phyloP scores from a whole-genome alignment of 2,329 filamentous ascomycete genomes.

The Ascochyta fabae region DNA sequence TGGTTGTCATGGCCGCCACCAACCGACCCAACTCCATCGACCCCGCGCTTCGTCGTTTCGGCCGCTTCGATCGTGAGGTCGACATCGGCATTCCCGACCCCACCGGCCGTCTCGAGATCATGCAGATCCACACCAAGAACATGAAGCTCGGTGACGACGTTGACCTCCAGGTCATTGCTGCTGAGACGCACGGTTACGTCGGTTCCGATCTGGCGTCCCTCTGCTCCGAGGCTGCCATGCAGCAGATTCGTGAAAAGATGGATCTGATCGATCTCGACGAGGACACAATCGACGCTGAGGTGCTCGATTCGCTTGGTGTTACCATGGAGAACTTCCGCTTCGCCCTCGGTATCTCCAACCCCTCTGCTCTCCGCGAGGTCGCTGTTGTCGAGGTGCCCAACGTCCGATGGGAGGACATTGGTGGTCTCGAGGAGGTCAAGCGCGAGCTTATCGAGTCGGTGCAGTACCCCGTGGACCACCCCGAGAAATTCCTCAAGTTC shows the following conservation, averaged over 20 bases:
- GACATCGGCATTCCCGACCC: constrained; percentile 98
- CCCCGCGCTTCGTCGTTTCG: constrained; percentile 94
- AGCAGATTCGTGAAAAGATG: constrained; percentile 99
- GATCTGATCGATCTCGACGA: constrained; percentile 98
- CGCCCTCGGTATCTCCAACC: constrained; percentile 96
- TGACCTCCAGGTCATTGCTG: constrained; percentile 93
- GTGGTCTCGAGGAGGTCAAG: constrained; percentile 98
- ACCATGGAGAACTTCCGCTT: constrained; percentile 99
- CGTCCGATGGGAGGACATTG: constrained; percentile 99
- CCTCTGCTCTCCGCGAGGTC: constrained; percentile 96
- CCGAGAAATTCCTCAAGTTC: constrained; percentile 99
- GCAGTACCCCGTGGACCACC: constrained; percentile 98
- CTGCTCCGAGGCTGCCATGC: constrained; percentile 99
- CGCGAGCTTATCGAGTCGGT: constrained; percentile 98
- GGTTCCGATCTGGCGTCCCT: constrained; percentile 98
- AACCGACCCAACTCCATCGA: constrained; percentile 99
- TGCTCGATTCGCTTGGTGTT: constrained; percentile 95
- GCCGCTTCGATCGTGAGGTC: constrained; percentile 98
- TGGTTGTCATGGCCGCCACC: constrained; percentile 98
- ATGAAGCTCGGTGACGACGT: constrained; percentile 99
- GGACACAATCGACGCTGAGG: constrained; percentile 98
- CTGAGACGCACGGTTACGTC: constrained; percentile 98
- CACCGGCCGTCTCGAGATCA: constrained; percentile 96
- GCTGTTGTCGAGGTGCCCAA: constrained; percentile 99
- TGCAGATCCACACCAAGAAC: constrained; percentile 99